These are phyloP conservation scores for Cladophialophora exuberans DNA, from an alignment of 2,329 filamentous ascomycete genomes.

Conservation along the genomic window DNA sequence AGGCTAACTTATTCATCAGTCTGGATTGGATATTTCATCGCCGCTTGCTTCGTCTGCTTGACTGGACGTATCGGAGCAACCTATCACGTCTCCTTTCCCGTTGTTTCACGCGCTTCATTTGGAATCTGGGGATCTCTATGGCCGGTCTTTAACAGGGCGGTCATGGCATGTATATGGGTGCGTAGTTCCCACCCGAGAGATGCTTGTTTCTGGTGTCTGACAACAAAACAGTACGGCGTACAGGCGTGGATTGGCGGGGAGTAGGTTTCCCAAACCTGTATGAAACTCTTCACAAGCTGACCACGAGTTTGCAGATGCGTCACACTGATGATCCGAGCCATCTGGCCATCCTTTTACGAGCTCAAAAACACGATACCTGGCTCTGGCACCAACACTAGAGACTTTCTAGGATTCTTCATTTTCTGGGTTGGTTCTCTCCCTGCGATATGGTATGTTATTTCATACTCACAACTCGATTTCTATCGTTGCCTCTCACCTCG, in stretches of 20 bases:
- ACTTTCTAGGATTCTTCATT: slow-evolving; percentile 44
- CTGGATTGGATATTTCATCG: slow-evolving; percentile 46
- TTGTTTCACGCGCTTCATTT: slow-evolving; percentile 41
- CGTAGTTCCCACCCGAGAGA: too few relatives aligned
- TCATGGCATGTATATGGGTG: slow-evolving; percentile 60
- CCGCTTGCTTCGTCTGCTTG: slow-evolving; percentile 40
- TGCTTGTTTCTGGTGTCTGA: too few relatives aligned
- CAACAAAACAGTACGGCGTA: slow-evolving; percentile 40
- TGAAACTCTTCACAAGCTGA: too few relatives aligned
- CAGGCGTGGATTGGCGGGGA: slow-evolving; percentile 46
- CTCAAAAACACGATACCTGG: slow-evolving; percentile 69
- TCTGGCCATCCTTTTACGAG: slow-evolving; percentile 40
- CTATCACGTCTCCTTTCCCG: slow-evolving; percentile 51
- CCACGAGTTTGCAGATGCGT: slow-evolving; percentile 42
- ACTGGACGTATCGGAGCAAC: slow-evolving; percentile 45
- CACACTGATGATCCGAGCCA: slow-evolving; percentile 35
- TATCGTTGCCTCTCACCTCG: too few relatives aligned
- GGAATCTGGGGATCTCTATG: slow-evolving; percentile 65
- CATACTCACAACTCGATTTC: too few relatives aligned
- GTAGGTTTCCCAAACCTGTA: too few relatives aligned
- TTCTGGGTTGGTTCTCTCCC: slow-evolving; percentile 36
- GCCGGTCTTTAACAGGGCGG: slow-evolving; percentile 80
- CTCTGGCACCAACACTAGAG: slow-evolving; percentile 69
- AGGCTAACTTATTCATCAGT: too few relatives aligned
- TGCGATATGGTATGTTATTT: slow-evolving; percentile 30